Base-by-base conservation (phyloP, 331 rosid genomes). In the Pyrus hybrid region DNA sequence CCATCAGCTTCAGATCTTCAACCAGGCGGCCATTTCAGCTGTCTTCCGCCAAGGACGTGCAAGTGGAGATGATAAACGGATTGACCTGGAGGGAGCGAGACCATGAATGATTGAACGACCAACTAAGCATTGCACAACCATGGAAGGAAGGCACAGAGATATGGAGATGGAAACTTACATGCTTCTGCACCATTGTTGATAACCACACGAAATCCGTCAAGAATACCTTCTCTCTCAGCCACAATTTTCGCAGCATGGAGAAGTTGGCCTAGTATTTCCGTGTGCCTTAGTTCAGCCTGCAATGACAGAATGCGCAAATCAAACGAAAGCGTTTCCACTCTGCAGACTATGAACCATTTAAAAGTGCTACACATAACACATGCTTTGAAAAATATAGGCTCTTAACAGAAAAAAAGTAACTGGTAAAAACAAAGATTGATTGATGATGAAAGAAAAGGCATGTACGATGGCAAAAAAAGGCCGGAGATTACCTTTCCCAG, bases 21-120 rank as follows among this genome's bases (percentile, higher is more conserved):
- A 63, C 97, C 96, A 45, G 97, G 93, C 33, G 96, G 96, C 96
- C 97, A 92, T 63, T 80, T 90, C 93, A 90, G 77, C 77, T 86
- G 88, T 81, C 97, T 92, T 80, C 97, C 97, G 70, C 96, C 97
- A 6, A 88, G 79, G 67, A 92, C 91, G 79, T 92, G 97, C 91
- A 92, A 83, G 88, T 92, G 97, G 71, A 92, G 88, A 87, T 88
- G 97, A 80, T 90, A 90, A 53, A 92, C 97, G 68, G 94, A 90
- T 88, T 92, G 97, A 78, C 93, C 96, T 92, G 79, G 45, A 76
- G 71, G 73, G 75, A 68, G 76, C 12, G 49, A 79, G 67, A 72
- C 64, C 28, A 16, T 51, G 56, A 56, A 60, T 43, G 58, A 45
- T n/a, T 43, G 56, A 49, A 49, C 0, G n/a, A 17, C 60, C 3